These are phyloP conservation scores for Arachis monticola DNA, from an alignment of 331 rosid species.

Conservation along the genomic window DNA sequence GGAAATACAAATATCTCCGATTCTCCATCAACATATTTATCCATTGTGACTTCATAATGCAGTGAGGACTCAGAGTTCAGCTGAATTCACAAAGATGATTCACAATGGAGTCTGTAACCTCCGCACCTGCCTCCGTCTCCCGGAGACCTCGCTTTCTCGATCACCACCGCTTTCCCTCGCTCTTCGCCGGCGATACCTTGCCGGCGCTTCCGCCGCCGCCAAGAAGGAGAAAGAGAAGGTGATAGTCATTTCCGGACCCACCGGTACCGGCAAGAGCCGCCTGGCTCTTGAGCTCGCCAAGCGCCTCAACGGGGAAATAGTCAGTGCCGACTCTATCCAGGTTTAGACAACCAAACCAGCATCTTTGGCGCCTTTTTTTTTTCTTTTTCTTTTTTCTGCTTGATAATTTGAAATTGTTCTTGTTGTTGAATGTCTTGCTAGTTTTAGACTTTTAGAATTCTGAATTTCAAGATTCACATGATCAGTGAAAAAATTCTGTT, in stretches of 20 bases:
- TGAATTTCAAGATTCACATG: not conserved
- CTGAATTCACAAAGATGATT: constrained; percentile 41
- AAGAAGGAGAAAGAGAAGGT: constrained; percentile 68
- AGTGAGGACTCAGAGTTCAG: not conserved
- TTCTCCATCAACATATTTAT: not conserved
- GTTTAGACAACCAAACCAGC: constrained; percentile 39
- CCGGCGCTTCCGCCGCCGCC: constrained; percentile 49
- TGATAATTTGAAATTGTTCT: not conserved
- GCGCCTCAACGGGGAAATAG: constrained; percentile 86
- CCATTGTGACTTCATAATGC: not conserved
- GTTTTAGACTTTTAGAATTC: constrained; percentile 26
- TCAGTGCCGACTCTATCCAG: constrained; percentile 97
- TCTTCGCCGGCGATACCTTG: constrained; percentile 47
- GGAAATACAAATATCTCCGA: not conserved
- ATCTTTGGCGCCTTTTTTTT: not conserved
- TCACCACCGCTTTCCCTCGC: constrained; percentile 27
- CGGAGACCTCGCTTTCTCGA: constrained; percentile 40
- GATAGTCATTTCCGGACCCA: constrained; percentile 86
- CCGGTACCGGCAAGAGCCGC: constrained; percentile 90
- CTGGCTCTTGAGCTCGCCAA: constrained; percentile 91
- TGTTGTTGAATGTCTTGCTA: not conserved
- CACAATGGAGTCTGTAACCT: constrained; percentile 52
- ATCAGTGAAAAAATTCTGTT: not conserved
- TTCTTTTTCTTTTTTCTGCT: not conserved
- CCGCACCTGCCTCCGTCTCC: constrained; percentile 55